phyloP scores from a whole-genome alignment of 305 asterid genomes.

The Fraxinus latifolia region DNA sequence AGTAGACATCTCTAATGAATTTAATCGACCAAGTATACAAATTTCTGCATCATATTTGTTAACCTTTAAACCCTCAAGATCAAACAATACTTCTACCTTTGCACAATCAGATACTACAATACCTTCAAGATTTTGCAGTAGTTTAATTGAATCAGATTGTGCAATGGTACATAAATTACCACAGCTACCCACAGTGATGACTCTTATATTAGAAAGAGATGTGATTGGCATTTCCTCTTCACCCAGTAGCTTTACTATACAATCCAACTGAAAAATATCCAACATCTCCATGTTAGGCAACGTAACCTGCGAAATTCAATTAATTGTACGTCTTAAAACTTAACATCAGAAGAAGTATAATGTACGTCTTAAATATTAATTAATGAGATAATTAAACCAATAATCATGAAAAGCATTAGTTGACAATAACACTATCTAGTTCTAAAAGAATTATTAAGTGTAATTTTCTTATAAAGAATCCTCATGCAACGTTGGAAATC shows the following conservation, averaged over 20 bases:
- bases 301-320: background rate
- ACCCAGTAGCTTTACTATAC: background rate
- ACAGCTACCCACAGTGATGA: background rate
- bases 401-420: too few species aligned
- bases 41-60: background rate
- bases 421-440: background rate
- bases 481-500: background rate
- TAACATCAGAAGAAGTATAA: too few species aligned
- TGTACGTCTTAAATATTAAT: too few species aligned
- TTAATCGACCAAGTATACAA: background rate
- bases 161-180: background rate
- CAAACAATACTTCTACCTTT: slow-evolving; percentile 9
- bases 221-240: background rate
- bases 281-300: background rate
- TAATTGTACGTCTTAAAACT: too few species aligned
- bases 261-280: background rate
- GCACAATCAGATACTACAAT: slow-evolving; percentile 5
- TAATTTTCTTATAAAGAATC: background rate
- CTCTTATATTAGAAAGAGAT: background rate
- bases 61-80: slow-evolving; percentile 4
- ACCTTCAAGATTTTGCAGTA: slow-evolving; percentile 1
- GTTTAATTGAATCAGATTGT: background rate
- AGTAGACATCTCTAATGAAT: background rate
- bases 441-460: background rate
- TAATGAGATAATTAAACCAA: too few species aligned